Evolutionary conservation across 176 grass and related monocot genomes (phyloP), one percentile per base, ranked within the genome.

Genomic region (Panicum miliaceum): DNA sequence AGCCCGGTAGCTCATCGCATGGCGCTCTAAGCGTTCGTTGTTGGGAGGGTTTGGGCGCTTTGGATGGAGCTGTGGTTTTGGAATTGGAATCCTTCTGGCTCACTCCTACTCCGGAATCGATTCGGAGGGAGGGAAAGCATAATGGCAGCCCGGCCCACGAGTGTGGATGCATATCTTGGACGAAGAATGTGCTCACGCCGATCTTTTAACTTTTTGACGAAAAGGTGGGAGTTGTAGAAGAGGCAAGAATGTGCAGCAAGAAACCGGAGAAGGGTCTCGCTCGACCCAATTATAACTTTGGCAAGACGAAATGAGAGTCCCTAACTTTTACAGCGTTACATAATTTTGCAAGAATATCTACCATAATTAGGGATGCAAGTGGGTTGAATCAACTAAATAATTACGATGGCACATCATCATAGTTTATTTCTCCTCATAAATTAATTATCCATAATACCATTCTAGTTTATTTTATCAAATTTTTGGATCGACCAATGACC

Each of bases 41-140:
- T 64, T 79, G 6, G 0, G 47, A 12, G 13, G 19, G n/a, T 51
- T 71, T 42, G 15, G 65, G 65, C 57, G 52, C 79, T 80, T 92
- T 88, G 75, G 85, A 62, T 37, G 37, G 26, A 43, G 23, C 69
- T 84, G 84, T 90, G 85, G 88, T 77, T 90, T 92, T 90, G 90
- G 85, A 95, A 95, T 95, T 84, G 90, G 88, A 95, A 95, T 95
- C 83, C 90, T 95, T 92, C 63, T 66, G 37, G 68, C 75, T 61
- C 81, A 90, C 88, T 95, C 85, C 68, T 85, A 25, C 76, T 22
- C 53, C 54, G 16, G 81, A 81, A 92, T 67, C 60, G 19, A 80
- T 84, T 42, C 29, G 4, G 41, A 43, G 73, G 50, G 19, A 79
- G 66, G 84, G 75, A 75, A 90, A 74, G 88, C 14, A 90, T 67